Conservation (phyloP, 169 alveolate species). For the Miamiensis avidus region DNA sequence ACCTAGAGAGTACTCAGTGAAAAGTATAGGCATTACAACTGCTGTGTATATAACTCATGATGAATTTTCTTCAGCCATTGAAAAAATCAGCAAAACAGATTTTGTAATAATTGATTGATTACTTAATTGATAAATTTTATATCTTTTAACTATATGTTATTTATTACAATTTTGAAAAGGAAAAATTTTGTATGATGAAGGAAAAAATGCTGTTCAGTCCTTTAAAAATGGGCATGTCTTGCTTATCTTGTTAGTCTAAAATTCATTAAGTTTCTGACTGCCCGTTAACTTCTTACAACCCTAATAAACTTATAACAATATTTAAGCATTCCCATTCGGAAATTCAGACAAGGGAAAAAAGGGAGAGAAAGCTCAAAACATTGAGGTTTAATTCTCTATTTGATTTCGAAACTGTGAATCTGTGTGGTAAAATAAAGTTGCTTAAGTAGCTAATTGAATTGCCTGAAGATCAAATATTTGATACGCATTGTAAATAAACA, state of each 20-base stretch:
- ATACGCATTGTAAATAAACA: too few species aligned
- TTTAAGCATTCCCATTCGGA: too few species aligned
- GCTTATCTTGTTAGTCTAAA: neutral
- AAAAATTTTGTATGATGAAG: slow-evolving; percentile 14
- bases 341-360: too few species aligned
- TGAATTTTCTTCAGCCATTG: neutral
- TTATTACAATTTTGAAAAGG: neutral
- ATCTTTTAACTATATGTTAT: neutral
- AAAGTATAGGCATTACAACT: neutral
- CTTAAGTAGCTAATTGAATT: too few species aligned
- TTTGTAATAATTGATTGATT: too few species aligned
- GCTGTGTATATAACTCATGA: neutral
- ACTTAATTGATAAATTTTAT: neutral
- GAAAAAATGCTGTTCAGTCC: slow-evolving; percentile 1
- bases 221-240: neutral
- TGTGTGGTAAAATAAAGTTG: too few species aligned
- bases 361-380: too few species aligned
- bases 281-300: neutral
- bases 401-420: too few species aligned
- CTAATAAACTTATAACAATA: too few species aligned
- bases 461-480: too few species aligned
- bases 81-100: neutral
- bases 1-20: neutral
- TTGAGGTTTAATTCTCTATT: too few species aligned
- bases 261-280: slow-evolving; percentile 16